Percentiles rank a stretch among this genome's conserved stretches.
phyloP scores from a whole-genome alignment of 2,329 filamentous ascomycete species.

The Amauroascus niger region DNA sequence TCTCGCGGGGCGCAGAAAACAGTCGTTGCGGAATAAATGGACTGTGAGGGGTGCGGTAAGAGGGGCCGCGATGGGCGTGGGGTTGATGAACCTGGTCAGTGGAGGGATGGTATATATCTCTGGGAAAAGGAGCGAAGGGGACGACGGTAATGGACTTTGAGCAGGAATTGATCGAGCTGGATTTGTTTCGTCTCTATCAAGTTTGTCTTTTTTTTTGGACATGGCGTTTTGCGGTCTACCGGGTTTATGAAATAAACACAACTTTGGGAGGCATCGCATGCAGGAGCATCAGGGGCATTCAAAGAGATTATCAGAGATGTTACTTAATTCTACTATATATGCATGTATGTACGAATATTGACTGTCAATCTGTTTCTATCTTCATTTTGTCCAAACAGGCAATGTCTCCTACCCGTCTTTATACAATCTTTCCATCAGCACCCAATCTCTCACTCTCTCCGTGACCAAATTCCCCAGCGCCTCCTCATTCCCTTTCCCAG shows the following conservation, averaged over 20 bases:
- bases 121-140: conserved; percentile 35
- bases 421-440: conserved; percentile 29
- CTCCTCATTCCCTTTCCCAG: conserved; percentile 22
- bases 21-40: conserved; percentile 39
- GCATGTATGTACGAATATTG: neutral
- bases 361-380: neutral
- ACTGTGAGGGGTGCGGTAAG: conserved; percentile 37
- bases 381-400: neutral
- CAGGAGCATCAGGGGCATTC: neutral
- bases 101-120: conserved; percentile 40
- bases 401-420: neutral
- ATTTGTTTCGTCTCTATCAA: neutral
- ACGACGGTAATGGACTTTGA: conserved; percentile 26
- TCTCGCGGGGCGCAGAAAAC: conserved; percentile 49
- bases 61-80: conserved; percentile 39
- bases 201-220: neutral
- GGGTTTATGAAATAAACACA: neutral
- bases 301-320: no score
- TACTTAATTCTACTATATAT: no score
- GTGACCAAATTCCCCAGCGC: conserved; percentile 32
- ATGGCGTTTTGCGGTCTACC: neutral
- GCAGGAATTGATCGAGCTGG: neutral
- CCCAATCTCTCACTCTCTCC: conserved; percentile 26
- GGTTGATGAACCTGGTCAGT: conserved; percentile 38
- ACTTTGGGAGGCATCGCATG: neutral